Base-by-base conservation (phyloP, 2,329 filamentous ascomycete species). In the Madurella mycetomatis region DNA sequence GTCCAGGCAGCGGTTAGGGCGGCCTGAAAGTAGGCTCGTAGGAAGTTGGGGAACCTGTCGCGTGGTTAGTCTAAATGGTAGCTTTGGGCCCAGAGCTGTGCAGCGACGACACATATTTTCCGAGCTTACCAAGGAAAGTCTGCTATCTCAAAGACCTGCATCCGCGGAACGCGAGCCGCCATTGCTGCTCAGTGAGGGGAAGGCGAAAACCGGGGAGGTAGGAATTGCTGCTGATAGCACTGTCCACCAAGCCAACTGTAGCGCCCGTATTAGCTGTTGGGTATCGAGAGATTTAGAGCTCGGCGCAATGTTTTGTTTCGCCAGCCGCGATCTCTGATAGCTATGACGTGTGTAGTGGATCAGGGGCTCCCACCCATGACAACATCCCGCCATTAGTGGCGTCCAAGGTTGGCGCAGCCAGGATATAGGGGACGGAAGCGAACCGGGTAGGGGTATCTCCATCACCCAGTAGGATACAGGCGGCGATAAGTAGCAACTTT, bases 101-200 rank as follows among this genome's bases (percentile, higher is more conserved):
- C 9, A 37, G 34, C 34, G 9, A 15, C 34, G 9, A 15, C 4
- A 37, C 13, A n/a, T 15, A 18, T 32, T 13, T 31, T 1, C 1
- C 13, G n/a, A 31, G 47, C 57, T 54, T 72, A 86, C 84, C 85
- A 87, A 52, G 78, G 62, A 68, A 85, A 82, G 64, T 88, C 85
- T 60, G 84, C 79, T 58, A 87, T 83, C 73, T 88, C 85, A 59
- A 83, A 84, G 61, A 86, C 76, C 66, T 87, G 82, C 68, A 84
- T 72, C 9, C 82, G 78, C 8, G 80, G 82, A 52, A 82, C 67
- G 40, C 78, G 70, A 47, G 80, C 75, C 41, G 76, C 71, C 73
- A 79, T 80, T 32, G 30, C 25, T 49, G 47, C 17, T 53, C 30
- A 30, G 32, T 40, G 41, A 41, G 16, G 30, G 34, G 41, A n/a